Evolutionary conservation across 208 protist species (phyloP).

Genomic region (Acanthamoeba culbertsoni): DNA sequence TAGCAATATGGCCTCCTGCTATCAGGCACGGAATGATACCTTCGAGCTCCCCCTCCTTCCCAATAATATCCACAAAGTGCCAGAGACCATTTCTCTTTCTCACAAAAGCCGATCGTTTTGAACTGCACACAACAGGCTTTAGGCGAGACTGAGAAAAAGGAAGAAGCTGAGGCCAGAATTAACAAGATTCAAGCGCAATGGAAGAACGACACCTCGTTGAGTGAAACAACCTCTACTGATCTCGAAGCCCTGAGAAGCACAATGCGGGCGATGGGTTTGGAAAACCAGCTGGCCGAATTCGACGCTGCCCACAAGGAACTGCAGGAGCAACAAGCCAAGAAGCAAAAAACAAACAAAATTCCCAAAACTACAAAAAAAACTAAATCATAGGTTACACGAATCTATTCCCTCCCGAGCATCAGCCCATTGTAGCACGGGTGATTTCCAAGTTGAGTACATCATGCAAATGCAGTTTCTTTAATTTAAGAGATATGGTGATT

Average conservation of each 20-base stretch:
- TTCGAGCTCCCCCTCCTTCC: background rate
- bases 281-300: slow-evolving; percentile 14
- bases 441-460: too few relatives aligned
- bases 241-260: background rate
- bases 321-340: background rate
- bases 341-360: background rate
- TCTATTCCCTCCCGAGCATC: too few relatives aligned
- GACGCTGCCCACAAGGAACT: background rate
- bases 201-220: background rate
- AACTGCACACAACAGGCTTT: background rate
- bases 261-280: background rate
- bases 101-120: background rate
- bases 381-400: too few relatives aligned
- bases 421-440: too few relatives aligned
- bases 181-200: background rate
- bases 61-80: background rate
- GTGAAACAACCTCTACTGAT: background rate
- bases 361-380: too few relatives aligned
- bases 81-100: background rate
- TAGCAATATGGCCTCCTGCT: background rate
- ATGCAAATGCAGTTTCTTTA: too few relatives aligned
- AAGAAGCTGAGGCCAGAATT: background rate
- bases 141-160: background rate
- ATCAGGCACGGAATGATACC: background rate
- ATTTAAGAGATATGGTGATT: too few relatives aligned